Evolutionary conservation across 257 asterid species (phyloP).

Genomic region (Striga asiatica): DNA sequence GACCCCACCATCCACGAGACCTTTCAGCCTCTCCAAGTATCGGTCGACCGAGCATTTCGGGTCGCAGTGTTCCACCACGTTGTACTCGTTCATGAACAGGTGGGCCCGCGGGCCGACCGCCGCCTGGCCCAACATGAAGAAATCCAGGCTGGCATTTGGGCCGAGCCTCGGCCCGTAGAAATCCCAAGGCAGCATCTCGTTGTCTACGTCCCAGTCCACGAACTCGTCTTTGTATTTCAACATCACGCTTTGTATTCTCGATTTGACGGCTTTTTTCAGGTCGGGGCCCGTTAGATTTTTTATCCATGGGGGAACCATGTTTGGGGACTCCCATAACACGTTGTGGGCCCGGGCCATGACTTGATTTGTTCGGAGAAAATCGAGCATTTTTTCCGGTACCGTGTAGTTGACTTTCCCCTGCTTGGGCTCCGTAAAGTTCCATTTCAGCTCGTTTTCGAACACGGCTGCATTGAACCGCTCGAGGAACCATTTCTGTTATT

Average conservation of each 20-base stretch:
- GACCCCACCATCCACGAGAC: constrained; percentile 24
- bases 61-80: constrained; percentile 39
- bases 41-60: constrained; percentile 30
- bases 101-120: constrained; percentile 35
- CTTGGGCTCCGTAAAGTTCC: constrained; percentile 46
- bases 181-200: constrained; percentile 53
- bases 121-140: constrained; percentile 33
- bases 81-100: constrained; percentile 50
- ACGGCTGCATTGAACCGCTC: constrained; percentile 63
- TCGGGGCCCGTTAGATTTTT: constrained; percentile 25
- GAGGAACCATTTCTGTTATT: constrained; percentile 32
- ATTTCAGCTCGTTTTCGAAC: constrained; percentile 62
- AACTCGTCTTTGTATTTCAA: constrained; percentile 41
- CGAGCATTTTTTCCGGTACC: constrained; percentile 41
- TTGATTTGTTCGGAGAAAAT: constrained; percentile 29
- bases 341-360: constrained; percentile 54
- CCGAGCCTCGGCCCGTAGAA: constrained; percentile 46
- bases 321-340: constrained; percentile 54
- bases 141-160: constrained; percentile 31
- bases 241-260: constrained; percentile 40
- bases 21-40: constrained; percentile 27
- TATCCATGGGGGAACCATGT: constrained; percentile 36
- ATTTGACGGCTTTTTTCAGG: constrained; percentile 28
- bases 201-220: constrained; percentile 69
- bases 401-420: constrained; percentile 48